Percentiles rank a stretch among this genome's conserved stretches.
These are phyloP conservation scores for Aspergillus biplanus DNA, from an alignment of 495 filamentous ascomycete genomes.

Conservation along the genomic window DNA sequence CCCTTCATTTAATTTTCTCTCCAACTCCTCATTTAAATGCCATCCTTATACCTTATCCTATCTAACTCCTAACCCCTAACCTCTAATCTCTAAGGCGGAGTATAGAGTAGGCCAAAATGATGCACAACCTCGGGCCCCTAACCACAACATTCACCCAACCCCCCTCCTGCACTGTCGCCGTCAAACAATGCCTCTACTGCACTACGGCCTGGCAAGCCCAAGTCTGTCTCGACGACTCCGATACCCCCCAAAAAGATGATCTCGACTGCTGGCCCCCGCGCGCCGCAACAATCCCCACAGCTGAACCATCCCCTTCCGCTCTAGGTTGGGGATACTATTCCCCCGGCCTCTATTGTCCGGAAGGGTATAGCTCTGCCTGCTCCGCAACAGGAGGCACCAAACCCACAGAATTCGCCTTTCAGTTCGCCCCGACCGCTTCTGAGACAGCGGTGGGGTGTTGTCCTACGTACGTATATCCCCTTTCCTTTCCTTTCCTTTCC, in stretches of 20 bases:
- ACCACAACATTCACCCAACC: not conserved
- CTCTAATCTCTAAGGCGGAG: too few species aligned
- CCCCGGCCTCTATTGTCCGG: not conserved
- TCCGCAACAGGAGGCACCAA: not conserved
- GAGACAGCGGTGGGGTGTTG: not conserved
- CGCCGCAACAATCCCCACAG: not conserved
- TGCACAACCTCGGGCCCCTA: not conserved
- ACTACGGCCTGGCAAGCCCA: not conserved
- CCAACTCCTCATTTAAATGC: too few species aligned
- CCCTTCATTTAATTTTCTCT: too few species aligned
- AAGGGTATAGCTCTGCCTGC: not conserved
- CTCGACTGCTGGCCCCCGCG: not conserved
- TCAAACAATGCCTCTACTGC: not conserved
- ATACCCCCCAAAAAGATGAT: not conserved
- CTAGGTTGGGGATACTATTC: slow-evolving; percentile 6
- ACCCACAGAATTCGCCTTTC: not conserved
- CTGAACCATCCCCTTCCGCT: not conserved
- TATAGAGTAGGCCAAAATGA: too few species aligned
- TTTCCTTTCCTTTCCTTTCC: not conserved
- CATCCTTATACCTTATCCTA: too few species aligned
- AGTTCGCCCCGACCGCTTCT: not conserved
- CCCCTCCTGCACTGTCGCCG: not conserved
- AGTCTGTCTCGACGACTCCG: not conserved
- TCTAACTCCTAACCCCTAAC: too few species aligned
- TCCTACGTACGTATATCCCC: not conserved